Percentiles rank a stretch among this genome's conserved stretches.
Conservation (phyloP, 805 yeast species). For the Yamadazyma insecticola region DNA sequence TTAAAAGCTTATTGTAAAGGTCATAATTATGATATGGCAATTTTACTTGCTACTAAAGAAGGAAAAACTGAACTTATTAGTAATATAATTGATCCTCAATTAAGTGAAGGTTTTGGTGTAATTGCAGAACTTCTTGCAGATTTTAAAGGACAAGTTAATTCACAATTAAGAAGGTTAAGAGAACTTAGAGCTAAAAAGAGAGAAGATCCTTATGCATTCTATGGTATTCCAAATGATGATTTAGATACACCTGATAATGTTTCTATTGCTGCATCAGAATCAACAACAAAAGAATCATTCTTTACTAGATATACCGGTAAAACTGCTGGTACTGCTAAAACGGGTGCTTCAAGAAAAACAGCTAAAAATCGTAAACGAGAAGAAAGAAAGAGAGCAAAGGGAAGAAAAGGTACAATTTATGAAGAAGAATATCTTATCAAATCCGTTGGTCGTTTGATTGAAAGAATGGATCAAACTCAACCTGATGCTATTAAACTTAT, state of each 20-base stretch:
- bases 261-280: slow-evolving; percentile 90
- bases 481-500: slow-evolving; percentile 71
- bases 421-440: slow-evolving; percentile 92
- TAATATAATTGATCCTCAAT: slow-evolving; percentile 60
- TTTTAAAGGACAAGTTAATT: slow-evolving; percentile 76
- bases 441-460: slow-evolving; percentile 84
- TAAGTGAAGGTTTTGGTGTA: slow-evolving; percentile 84
- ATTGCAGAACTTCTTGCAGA: slow-evolving; percentile 91
- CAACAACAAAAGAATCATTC: slow-evolving; percentile 88
- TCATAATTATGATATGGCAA: slow-evolving; percentile 70
- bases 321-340: slow-evolving; percentile 91
- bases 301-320: slow-evolving; percentile 96
- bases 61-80: slow-evolving; percentile 44
- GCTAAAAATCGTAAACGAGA: slow-evolving; percentile 91
- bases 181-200: slow-evolving; percentile 80
- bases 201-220: slow-evolving; percentile 82
- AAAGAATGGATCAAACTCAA: slow-evolving; percentile 69
- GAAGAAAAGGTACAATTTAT: slow-evolving; percentile 95
- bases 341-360: slow-evolving; percentile 92
- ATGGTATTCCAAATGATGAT: slow-evolving; percentile 55
- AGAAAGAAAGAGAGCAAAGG: slow-evolving; percentile 93
- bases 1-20: slow-evolving; percentile 69
- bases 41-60: slow-evolving; percentile 53
- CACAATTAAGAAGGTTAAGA: slow-evolving; percentile 79
- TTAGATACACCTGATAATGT: slow-evolving; percentile 85